Conservation (phyloP, 2,329 filamentous ascomycete species). For the Bipolaris cookei region DNA sequence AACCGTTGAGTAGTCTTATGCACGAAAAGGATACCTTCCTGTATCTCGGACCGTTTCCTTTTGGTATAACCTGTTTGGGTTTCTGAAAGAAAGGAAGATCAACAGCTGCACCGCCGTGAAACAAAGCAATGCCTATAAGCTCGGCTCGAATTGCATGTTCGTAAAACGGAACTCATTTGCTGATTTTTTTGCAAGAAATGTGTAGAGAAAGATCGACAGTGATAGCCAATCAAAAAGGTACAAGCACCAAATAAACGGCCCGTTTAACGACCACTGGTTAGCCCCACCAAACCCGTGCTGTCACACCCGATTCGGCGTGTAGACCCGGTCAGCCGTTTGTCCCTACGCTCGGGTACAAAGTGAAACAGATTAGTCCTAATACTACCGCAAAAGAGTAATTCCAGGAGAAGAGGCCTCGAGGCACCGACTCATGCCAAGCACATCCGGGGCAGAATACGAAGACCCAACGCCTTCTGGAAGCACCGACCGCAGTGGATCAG, state of each 20-base stretch:
- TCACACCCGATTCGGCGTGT: not conserved
- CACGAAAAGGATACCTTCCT: not conserved
- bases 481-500: not conserved
- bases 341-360: not conserved
- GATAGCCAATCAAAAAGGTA: not conserved
- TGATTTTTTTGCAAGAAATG: not conserved
- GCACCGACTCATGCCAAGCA: not conserved
- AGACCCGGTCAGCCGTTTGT: not conserved
- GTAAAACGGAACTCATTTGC: not conserved
- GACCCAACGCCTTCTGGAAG: not conserved
- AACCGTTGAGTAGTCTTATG: not conserved
- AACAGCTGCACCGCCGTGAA: not conserved
- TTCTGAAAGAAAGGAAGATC: not conserved
- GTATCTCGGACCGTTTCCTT: not conserved
- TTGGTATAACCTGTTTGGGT: too few relatives aligned
- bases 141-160: not conserved
- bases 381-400: not conserved
- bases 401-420: not conserved
- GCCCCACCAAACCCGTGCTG: not conserved
- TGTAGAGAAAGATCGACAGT: not conserved
- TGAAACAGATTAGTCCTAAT: conserved; percentile 3
- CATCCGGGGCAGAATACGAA: not conserved
- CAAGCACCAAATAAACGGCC: not conserved
- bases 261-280: not conserved
- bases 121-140: not conserved